Evolutionary conservation across 345 rosid species (phyloP).

Genomic region (Bretschneidera sinensis): DNA sequence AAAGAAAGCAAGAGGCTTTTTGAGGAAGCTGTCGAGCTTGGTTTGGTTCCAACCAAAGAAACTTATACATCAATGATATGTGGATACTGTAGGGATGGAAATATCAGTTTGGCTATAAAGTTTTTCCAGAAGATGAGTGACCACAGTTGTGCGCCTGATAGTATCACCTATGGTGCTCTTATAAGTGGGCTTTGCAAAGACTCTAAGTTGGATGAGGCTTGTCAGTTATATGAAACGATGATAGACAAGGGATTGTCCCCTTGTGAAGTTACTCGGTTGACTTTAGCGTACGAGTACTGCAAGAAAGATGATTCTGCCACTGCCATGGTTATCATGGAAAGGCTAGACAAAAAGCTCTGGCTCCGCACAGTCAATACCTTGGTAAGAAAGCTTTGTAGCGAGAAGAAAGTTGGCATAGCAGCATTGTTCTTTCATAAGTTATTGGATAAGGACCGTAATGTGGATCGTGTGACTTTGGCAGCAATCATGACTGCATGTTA

Average conservation of each 20-base stretch:
- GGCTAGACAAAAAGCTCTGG: constrained; percentile 73
- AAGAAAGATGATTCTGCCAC: constrained; percentile 68
- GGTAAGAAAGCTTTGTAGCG: constrained; percentile 79
- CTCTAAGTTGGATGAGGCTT: constrained; percentile 69
- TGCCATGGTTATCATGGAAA: constrained; percentile 75
- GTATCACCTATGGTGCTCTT: constrained; percentile 70
- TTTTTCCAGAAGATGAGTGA: constrained; percentile 56
- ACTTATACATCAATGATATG: constrained; percentile 83
- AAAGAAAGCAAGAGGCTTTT: constrained; percentile 65
- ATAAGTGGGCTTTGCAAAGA: constrained; percentile 84
- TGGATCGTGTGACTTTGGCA: constrained; percentile 59
- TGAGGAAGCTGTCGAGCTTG: constrained; percentile 37
- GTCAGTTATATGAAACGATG: constrained; percentile 64
- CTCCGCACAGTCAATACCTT: constrained; percentile 67
- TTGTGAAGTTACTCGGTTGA: constrained; percentile 75
- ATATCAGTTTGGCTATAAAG: constrained; percentile 40
- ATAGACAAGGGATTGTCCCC: constrained; percentile 66
- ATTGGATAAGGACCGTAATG: constrained; percentile 44
- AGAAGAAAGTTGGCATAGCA: constrained; percentile 77
- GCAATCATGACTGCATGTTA: constrained; percentile 76
- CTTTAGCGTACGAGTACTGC: constrained; percentile 83
- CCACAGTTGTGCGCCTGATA: constrained; percentile 61
- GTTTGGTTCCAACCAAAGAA: constrained; percentile 78
- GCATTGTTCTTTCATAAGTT: constrained; percentile 71
- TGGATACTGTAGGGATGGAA: constrained; percentile 61